Evolutionary conservation across 164 flowering plant genomes (phyloP), one percentile per base, ranked within the genome.

Genomic region (Saururus chinensis): DNA sequence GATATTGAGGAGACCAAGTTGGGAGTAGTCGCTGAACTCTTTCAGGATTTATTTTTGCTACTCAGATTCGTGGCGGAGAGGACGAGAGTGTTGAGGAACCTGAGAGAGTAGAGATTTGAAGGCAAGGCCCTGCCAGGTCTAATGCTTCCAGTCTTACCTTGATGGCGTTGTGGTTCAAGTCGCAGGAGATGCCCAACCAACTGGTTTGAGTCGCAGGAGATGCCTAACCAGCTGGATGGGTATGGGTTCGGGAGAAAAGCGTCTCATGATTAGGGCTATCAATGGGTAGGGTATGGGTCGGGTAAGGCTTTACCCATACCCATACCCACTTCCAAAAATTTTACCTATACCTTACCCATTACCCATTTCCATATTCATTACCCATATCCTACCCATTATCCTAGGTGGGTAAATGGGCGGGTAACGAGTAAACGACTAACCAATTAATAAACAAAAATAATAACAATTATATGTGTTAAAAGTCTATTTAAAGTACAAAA

Each of bases 151-250:
- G 64, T 67, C 65, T 81, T 60, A 93, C 71, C 69, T 74, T 71
- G 22, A 64, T 53, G 12, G 90, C 85, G 37, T 73, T 49, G 22
- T 75, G 80, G 40, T 79, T 72, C 1, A 78, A 57, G 58, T 84
- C 71, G 89, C 97, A 93, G 37, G 40, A 35, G 52, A 93, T 69
- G 48, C 97, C 97, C 51, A 75, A 53, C n/a, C n/a, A n/a, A n/a
- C n/a, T n/a, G n/a, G n/a, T n/a, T n/a, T n/a, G n/a, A n/a, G n/a
- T n/a, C n/a, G n/a, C n/a, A n/a, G n/a, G n/a, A n/a, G n/a, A n/a
- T n/a, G n/a, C n/a, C n/a, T n/a, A n/a, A n/a, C 99, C 99, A 93
- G 0, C 53, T 75, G 83, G 96, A 88, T 20, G 92, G n/a, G n/a
- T n/a, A n/a, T n/a, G n/a, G 87, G 62, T 25, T 79, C 26, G 65